Evolutionary conservation across 2,329 filamentous ascomycete species (phyloP), one percentile per base, ranked within the genome.

Genomic region (Simplicillium sp.): DNA sequence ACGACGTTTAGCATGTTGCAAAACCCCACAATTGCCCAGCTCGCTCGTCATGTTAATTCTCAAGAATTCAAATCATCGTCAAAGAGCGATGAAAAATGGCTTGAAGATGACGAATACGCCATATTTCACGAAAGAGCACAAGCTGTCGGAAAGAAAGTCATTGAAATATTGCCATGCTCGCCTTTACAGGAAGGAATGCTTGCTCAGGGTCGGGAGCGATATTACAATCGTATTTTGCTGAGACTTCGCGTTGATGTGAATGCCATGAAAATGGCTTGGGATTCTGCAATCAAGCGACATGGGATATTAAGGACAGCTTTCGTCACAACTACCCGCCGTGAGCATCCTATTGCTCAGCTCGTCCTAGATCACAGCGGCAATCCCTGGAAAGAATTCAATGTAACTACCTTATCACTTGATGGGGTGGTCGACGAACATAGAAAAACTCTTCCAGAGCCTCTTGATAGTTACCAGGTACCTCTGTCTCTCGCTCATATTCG

Each of bases 101-200:
- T 25, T 25, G 6, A 25, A 6, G 20, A 25, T 9, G 20, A 25
- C 6, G 20, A 25, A 25, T 6, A 6, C 20, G 5, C 20, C 5
- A 25, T 9, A 18, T 42, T 71, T 7, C 51, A 47, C 18, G 41
- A 54, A 6, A 50, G 48, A 1, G 64, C 73, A 41, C 35, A 48
- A 4, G 13, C 44, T 4, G 45, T 57, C 2, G 56, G 57, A 0
- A 55, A 58, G 4, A 35, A 49, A 0, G 64, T 84, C 3, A 60
- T 73, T 25, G 67, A 64, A 2, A 68, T 94, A 8, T 62, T 89
- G 5, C 88, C 88, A 1, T 95, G 89, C 54, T 94, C 87, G 2
- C 84, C 88, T 1, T 64, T 96, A 0, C 89, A 96, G 57, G 84
- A 94, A 62, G 84, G 82, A 1, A 95, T 95, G 87, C 67, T 95